These are phyloP conservation scores for Quercus rubra DNA, from an alignment of 306 rosid genomes.

Conservation along the genomic window DNA sequence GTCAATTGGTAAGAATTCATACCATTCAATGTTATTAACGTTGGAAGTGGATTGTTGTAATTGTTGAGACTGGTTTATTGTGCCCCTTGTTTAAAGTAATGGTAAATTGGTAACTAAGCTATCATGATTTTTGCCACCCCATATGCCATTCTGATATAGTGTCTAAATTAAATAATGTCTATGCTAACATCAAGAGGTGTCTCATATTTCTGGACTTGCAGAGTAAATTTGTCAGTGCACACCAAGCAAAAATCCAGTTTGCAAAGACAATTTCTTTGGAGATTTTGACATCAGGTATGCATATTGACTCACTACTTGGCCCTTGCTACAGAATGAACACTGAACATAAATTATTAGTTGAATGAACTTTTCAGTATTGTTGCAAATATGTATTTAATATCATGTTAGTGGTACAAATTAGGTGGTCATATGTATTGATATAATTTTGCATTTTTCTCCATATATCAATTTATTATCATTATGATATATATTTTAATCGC, in stretches of 20 bases:
- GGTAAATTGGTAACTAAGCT: too few species aligned
- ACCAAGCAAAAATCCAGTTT: conserved; percentile 40
- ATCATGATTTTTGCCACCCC: too few species aligned
- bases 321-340: neutral
- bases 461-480: too few species aligned
- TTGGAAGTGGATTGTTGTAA: neutral
- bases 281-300: conserved; percentile 34
- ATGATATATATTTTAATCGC: too few species aligned
- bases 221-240: conserved; percentile 42
- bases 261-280: conserved; percentile 32
- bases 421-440: too few species aligned
- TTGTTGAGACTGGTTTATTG: neutral
- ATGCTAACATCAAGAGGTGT: neutral
- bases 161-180: too few species aligned
- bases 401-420: too few species aligned
- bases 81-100: too few species aligned
- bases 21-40: neutral
- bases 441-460: too few species aligned
- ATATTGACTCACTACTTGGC: neutral
- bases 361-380: neutral
- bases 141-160: too few species aligned
- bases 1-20: conserved; percentile 37
- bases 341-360: neutral
- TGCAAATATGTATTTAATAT: too few species aligned
- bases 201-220: conserved; percentile 18